A percentile compares a stretch with the other conserved stretches of the same genome.
phyloP scores from a whole-genome alignment of 2,329 filamentous ascomycete species.

The Colletotrichum liriopes region DNA sequence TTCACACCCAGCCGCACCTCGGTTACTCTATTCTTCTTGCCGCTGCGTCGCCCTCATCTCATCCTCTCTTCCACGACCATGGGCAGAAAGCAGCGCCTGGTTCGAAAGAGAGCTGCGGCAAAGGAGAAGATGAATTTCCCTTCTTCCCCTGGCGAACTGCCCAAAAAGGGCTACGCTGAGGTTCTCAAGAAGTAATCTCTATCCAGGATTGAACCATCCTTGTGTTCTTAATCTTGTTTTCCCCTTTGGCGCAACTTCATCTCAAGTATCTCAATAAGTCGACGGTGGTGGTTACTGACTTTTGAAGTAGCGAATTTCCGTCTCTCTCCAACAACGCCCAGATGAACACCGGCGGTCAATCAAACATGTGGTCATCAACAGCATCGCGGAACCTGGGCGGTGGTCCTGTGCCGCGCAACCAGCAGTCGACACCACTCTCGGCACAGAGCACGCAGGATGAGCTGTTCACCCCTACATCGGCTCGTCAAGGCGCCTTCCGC shows the following conservation, averaged over 20 bases:
- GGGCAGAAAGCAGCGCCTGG: constrained; percentile 34
- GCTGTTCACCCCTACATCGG: constrained; percentile 61
- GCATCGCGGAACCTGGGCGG: constrained; percentile 63
- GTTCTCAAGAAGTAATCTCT: constrained; percentile 51
- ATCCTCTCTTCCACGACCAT: constrained; percentile 6
- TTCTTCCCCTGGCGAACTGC: constrained; percentile 16
- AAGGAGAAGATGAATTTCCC: constrained; percentile 25
- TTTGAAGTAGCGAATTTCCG: constrained; percentile 71
- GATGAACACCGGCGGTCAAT: constrained; percentile 63
- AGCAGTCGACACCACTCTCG: constrained; percentile 65
- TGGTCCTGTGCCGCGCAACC: constrained; percentile 66
- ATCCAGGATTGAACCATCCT: neutral
- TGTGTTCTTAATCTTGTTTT: constrained; percentile 6
- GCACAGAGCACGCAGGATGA: constrained; percentile 68
- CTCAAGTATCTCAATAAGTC: neutral
- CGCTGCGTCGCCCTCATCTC: neutral
- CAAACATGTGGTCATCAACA: constrained; percentile 70
- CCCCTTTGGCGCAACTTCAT: neutral
- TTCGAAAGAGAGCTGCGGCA: constrained; percentile 24
- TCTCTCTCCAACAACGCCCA: constrained; percentile 75
- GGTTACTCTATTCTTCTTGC: neutral
- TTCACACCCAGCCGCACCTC: neutral
- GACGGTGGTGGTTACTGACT: constrained; percentile 45
- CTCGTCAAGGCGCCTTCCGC: constrained; percentile 66
- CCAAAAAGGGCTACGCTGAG: constrained; percentile 49